Evolutionary conservation across 331 rosid species (phyloP), one percentile per base, ranked within the genome.

Genomic region (Phaseolus coccineus): DNA sequence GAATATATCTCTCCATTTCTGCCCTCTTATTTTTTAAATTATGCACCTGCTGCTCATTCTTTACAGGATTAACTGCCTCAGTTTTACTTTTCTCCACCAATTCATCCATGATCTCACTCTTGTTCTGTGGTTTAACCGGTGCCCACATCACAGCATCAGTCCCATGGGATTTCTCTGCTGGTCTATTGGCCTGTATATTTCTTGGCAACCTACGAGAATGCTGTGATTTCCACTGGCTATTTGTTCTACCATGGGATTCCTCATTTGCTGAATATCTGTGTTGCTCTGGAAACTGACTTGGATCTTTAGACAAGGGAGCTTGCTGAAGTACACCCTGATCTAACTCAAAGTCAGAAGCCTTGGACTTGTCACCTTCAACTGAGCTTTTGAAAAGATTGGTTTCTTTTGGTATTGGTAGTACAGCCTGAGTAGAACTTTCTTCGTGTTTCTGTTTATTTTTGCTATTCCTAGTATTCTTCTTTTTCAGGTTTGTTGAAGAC

Each of bases 1-100:
- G 98, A 78, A 93, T 75, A 84, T 96, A 96, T 80, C 94, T 93
- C 88, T 96, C 99, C 81, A 92, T 87, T 79, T 96, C 99, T 37
- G 97, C 97, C 83, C 98, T 91, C 91, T 91, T 96, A 84, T 84
- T 90, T 89, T 88, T 96, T 27, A 81, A 81, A 84, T 74, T 85
- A 75, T 88, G 96, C 88, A 71, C 90, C 76, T 87, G 96, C 75
- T 82, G 86, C 25, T 93, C 96, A 28, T 72, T 71, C 87, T 88
- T 91, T 33, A 79, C 77, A 12, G 89, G 78, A 85, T 66, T 79
- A 73, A 76, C 87, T 46, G 53, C 73, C 73, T 89, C 97, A 7
- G 35, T 77, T 69, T 70, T 88, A 80, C 50, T 86, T 73, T 87
- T 87, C 46, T 80, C 87, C 77, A 56, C 63, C 39, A 83, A 82